Percentiles rank a stretch among this genome's conserved stretches.
These are phyloP conservation scores for Fusarium sp. DNA, from an alignment of 2,329 filamentous ascomycete species.

Conservation along the genomic window DNA sequence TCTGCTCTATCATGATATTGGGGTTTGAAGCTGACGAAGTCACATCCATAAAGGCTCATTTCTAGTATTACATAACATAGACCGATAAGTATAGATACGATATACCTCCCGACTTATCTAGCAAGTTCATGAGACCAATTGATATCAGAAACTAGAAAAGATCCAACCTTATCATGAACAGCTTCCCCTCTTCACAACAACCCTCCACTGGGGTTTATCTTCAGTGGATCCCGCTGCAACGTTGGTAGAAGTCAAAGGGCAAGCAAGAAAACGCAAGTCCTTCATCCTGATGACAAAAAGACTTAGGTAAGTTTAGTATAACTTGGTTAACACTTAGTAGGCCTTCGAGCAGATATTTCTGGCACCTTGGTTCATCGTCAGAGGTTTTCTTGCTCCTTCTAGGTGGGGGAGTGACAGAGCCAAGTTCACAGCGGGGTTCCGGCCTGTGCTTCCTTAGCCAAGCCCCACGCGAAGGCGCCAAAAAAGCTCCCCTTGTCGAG, in stretches of 20 bases:
- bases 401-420: conserved; percentile 18
- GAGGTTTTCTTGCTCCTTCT: background rate
- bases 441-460: conserved; percentile 4
- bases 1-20: background rate
- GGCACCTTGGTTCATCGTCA: background rate
- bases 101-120: background rate
- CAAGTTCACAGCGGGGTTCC: conserved; percentile 26
- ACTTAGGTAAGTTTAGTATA: too few species aligned
- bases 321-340: background rate
- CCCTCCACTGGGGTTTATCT: conserved; percentile 2
- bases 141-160: background rate
- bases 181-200: conserved; percentile 14
- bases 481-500: conserved; percentile 14
- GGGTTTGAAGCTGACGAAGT: background rate
- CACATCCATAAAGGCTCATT: background rate
- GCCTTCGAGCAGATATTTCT: background rate
- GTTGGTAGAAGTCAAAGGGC: background rate
- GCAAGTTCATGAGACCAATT: background rate
- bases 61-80: background rate
- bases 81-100: background rate
- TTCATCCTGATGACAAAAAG: background rate
- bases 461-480: conserved; percentile 25
- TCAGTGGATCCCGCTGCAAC: conserved; percentile 14
- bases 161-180: conserved; percentile 2
- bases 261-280: background rate